phyloP scores from a whole-genome alignment of 805 yeast species.

The Starmerella vitae region DNA sequence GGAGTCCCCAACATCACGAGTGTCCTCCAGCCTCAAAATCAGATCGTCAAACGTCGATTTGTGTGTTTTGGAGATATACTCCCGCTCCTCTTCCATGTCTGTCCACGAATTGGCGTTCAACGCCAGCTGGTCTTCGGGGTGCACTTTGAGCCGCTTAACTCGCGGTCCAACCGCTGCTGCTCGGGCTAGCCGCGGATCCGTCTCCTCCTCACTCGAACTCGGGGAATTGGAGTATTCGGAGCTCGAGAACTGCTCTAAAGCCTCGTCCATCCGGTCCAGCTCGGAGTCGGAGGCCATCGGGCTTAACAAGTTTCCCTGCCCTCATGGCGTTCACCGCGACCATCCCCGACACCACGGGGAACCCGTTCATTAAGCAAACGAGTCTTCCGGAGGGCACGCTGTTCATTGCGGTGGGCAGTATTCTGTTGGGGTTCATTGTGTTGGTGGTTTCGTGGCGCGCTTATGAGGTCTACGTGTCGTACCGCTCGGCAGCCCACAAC shows the following conservation, averaged over 20 bases:
- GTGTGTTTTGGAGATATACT: constrained; percentile 13
- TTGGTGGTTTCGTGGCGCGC: constrained; percentile 42
- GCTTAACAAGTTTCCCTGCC: too few species aligned
- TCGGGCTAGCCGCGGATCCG: background rate
- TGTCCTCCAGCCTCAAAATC: constrained; percentile 8
- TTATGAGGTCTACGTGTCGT: constrained; percentile 35
- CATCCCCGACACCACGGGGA: constrained; percentile 45
- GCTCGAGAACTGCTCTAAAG: background rate
- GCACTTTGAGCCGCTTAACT: background rate
- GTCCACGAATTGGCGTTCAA: constrained; percentile 7
- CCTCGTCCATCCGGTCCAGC: too few species aligned
- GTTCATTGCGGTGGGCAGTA: constrained; percentile 65
- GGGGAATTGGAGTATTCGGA: background rate
- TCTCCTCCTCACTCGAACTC: background rate
- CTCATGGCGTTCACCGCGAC: constrained; percentile 28
- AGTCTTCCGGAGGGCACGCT: constrained; percentile 60
- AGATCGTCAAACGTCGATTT: constrained; percentile 5
- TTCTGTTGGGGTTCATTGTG: constrained; percentile 46
- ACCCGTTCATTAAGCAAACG: constrained; percentile 49
- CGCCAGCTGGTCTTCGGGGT: constrained; percentile 8
- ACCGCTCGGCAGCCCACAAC: constrained; percentile 38
- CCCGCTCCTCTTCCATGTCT: constrained; percentile 15
- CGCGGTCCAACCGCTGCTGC: background rate
- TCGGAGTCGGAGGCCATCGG: too few species aligned
- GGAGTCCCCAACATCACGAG: constrained; percentile 18